Evolutionary conservation across 208 protist species (phyloP), one percentile per base, ranked within the genome.

Genomic region (Novymonas esmeraldas): DNA sequence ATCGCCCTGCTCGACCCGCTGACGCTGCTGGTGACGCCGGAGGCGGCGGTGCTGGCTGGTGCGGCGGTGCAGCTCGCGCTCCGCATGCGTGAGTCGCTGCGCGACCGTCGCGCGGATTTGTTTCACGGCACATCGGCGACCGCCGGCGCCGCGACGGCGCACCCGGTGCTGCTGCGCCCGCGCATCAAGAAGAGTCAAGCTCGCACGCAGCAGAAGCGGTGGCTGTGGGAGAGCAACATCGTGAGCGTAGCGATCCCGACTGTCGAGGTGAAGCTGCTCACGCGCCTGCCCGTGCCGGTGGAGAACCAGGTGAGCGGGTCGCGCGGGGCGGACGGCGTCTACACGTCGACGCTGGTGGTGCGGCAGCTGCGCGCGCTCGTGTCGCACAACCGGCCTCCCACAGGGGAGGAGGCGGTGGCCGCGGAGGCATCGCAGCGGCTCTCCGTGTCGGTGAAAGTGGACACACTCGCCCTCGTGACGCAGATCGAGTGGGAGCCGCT

Each of bases 401-500:
- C 58, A 6, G 82, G 82, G 2, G 84, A 85, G 24, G 82, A 84
- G 42, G 76, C 66, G 11, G 22, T 46, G 10, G 56, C 61, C n/a
- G n/a, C n/a, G 9, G 70, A 83, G 24, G 54, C 58, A 46, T 64
- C 65, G 14, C 68, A 62, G 55, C 69, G 72, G 20, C 31, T 88
- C 33, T 82, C 74, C 0, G 78, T 55, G n/a, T 94, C 88, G n/a
- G 60, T 90, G 22, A 80, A 64, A 14, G 26, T 94, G 10, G 75
- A 67, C 29, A 86, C 86, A 26, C 18, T 90, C 14, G 81, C 88
- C 3, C 20, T 90, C 22, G 69, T 94, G 29, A 87, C 78, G 13
- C 91, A 96, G 63, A 82, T 96, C 26, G 84, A 93, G 63, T 85
- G 87, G 52, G 91, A 96, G 68, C 91, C 87, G 29, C 41, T 92